Base-by-base conservation (phyloP, 805 yeast genomes). In the Suhomyces sp. region DNA sequence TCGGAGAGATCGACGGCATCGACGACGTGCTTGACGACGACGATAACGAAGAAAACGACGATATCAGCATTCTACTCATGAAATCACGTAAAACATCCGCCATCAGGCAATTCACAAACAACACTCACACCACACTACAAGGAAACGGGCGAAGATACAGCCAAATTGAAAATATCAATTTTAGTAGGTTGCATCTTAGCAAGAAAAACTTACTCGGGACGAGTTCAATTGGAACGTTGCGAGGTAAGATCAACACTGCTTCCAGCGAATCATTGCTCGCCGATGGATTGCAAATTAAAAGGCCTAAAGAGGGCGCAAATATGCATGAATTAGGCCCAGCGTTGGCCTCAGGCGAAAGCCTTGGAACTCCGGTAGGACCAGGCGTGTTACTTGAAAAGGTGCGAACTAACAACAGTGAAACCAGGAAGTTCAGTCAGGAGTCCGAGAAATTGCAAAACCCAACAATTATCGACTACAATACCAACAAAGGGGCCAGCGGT, bases 251-350 rank as follows among this genome's bases (percentile, higher is more conserved):
- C 48, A 63, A 71, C 38, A 70, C 73, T 38, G 76, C 74, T 44
- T 73, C 75, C 49, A 70, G 73, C 40, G 78, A 73, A 53, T 69
- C 74, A 23, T 54, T 70, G 35, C 69, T 71, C 47, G 66, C 71
- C 44, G 76, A 72, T 49, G 47, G 36, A 2, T 10, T 27, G 13
- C 26, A n/a, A 7, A 45, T 45, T 9, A 26, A 15, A 22, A n/a
- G 15, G 29, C 22, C 46, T 9, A 23, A 12, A 12, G 27, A 42
- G 26, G 47, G 33, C 33, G 33, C 33, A 29, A 29, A 29, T 29
- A 12, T 29, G 33, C 33, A 29, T 29, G 33, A 29, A 12, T 29
- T 15, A 2, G 47, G 23, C 10, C 12, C 15, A 45, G 36, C 12
- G 8, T 24, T 44, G 15, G 47, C 31, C 19, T 26, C 24, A 23